Base-by-base conservation (phyloP, 257 asterid genomes). In the Solanum etuberosum region DNA sequence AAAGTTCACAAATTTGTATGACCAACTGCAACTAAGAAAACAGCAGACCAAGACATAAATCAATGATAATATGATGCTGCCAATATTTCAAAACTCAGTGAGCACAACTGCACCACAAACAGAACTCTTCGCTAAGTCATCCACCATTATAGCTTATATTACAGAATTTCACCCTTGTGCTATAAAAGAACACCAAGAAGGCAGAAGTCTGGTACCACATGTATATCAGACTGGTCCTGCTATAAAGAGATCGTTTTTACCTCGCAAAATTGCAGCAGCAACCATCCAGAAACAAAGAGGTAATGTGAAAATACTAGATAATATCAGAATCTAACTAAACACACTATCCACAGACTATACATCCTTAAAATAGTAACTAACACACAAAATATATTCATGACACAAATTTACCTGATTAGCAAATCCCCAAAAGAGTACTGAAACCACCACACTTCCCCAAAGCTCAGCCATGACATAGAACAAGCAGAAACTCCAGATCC, bases 381-480 rank as follows among this genome's bases (percentile, higher is more conserved):
- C 27, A 40, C 25, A 78, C 5, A 27, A n/a, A 27, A 29, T 80
- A 48, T 80, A 80, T 18, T 43, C 9, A 77, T 77, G 35, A 29
- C 67, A 27, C 63, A 78, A 15, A 43, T 23, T 78, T 93, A 97
- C 99, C 99, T 97, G 99, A 88, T 97, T 97, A 87, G 99, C 99
- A 83, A 97, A 92, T 1, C 99, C 99, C 99, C 99, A 96, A 87
- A 97, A 97, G 83, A 97, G 98, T 77, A 96, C 99, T 1, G 99
- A 97, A 67, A 97, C 89, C 37, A 97, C 99, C 85, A 97, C 99
- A 89, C 99, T 97, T 11, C 99, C 99, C 99, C 99, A 97, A 70
- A 96, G 99, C 85, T 97, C 99, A 88, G 99, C 99, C 99, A 96
- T 96, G 48, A 97, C 99, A 92, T 97, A 97, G 86, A 97, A 97